Percentiles rank a stretch among this genome's conserved stretches.
These are phyloP conservation scores for Aspergillus glaucus DNA, from an alignment of 2,329 filamentous ascomycete genomes.

Conservation along the genomic window DNA sequence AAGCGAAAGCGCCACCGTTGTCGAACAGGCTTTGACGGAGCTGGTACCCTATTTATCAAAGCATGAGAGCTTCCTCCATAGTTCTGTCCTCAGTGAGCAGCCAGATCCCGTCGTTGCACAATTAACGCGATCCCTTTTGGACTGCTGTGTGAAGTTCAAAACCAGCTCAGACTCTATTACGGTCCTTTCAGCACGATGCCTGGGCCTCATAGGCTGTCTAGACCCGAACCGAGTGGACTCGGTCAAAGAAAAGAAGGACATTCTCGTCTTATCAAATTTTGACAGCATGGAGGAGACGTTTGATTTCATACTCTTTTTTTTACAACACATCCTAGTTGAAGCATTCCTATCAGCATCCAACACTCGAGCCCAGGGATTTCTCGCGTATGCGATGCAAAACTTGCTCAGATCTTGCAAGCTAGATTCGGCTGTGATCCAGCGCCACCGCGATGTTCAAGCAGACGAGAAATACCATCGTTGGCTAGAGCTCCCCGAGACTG, in stretches of 20 bases:
- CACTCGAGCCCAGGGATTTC: slow-evolving; percentile 77
- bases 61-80: slow-evolving; percentile 73
- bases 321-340: slow-evolving; percentile 83
- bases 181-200: slow-evolving; percentile 68
- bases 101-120: slow-evolving; percentile 67
- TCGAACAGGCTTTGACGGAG: slow-evolving; percentile 73
- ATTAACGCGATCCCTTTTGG: slow-evolving; percentile 71
- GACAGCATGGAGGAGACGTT: slow-evolving; percentile 68
- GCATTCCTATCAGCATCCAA: slow-evolving; percentile 88
- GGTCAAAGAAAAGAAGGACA: slow-evolving; percentile 69
- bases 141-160: slow-evolving; percentile 77
- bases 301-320: slow-evolving; percentile 76
- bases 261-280: slow-evolving; percentile 85
- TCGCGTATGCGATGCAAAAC: slow-evolving; percentile 93
- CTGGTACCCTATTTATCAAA: slow-evolving; percentile 64
- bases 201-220: slow-evolving; percentile 84
- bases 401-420: slow-evolving; percentile 74
- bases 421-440: slow-evolving; percentile 48
- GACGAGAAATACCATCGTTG: slow-evolving; percentile 66
- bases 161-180: slow-evolving; percentile 61
- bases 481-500: slow-evolving; percentile 67
- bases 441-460: slow-evolving; percentile 49
- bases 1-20: slow-evolving; percentile 81
- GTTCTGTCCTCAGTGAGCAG: slow-evolving; percentile 74
- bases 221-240: slow-evolving; percentile 86